These are phyloP conservation scores for Cucumis cinereus DNA, from an alignment of 306 rosid genomes.

Conservation along the genomic window DNA sequence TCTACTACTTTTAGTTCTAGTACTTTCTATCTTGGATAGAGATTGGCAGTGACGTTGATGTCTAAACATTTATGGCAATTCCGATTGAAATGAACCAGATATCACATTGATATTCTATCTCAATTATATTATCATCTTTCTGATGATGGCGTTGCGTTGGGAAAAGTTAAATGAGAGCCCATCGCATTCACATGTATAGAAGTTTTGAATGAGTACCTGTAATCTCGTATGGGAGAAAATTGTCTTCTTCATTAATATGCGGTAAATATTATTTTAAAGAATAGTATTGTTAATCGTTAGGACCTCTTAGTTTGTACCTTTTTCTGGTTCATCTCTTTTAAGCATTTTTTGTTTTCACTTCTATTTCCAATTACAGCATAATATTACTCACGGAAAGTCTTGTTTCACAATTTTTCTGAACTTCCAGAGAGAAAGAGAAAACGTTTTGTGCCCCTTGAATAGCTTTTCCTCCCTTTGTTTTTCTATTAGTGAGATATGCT, in stretches of 20 bases:
- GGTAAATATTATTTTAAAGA: background rate
- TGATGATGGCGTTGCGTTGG: background rate
- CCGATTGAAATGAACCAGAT: background rate
- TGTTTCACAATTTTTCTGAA: background rate
- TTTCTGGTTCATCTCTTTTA: background rate
- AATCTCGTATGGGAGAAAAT: background rate
- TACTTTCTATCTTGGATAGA: background rate
- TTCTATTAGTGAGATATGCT: background rate
- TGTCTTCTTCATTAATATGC: background rate
- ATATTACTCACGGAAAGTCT: background rate
- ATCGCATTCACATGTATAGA: background rate
- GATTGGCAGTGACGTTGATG: slow-evolving; percentile 1
- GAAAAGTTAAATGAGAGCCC: background rate
- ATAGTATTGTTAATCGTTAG: background rate
- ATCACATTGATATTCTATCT: background rate
- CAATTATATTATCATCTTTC: background rate
- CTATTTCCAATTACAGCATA: background rate
- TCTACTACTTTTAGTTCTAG: background rate
- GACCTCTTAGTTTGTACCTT: background rate
- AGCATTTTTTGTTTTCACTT: background rate
- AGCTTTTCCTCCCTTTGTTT: background rate
- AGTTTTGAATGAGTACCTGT: background rate
- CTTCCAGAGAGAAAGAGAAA: background rate
- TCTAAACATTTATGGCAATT: background rate
- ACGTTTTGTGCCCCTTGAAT: background rate